Evolutionary conservation across 257 asterid species (phyloP), one percentile per base, ranked within the genome.

Genomic region (Nicotiana attenuata): DNA sequence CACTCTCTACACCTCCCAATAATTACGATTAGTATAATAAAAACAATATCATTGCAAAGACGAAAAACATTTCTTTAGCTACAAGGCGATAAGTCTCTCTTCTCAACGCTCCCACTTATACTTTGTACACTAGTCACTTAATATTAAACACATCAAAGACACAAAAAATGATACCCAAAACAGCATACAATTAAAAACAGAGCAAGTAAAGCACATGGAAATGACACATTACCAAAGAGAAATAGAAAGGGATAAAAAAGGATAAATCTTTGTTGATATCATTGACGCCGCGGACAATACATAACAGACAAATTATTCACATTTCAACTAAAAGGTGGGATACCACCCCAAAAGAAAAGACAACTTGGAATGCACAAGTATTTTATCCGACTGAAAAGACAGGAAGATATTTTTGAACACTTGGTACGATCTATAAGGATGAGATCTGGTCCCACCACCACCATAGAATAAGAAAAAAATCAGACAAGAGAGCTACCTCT

Each of bases 211-310:
- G 35, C 15, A 31, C 24, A 16, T 16, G 11, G 33, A n/a, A n/a
- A n/a, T n/a, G 4, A 8, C 1, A 65, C 22, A 3, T 6, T 3
- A 0, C 33, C 0, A 6, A 15, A 6, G 22, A 6, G 13, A 22
- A 3, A 20, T 0, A 1, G 3, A 56, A 19, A 9, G 1, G 3
- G 11, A 9, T 9, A 41, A 41, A 2, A 8, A 41, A 0, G 0
- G 3, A 41, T 0, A 41, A 41, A 41, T 8, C 0, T n/a, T n/a
- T n/a, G n/a, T n/a, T n/a, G n/a, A n/a, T n/a, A n/a, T n/a, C n/a
- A n/a, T n/a, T n/a, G n/a, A n/a, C n/a, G n/a, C n/a, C n/a, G n/a
- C n/a, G n/a, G n/a, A n/a, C n/a, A n/a, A n/a, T n/a, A n/a, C 47
- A 41, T 41, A 41, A 41, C 0, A 41, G 2, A 41, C 50, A 41